Percentiles rank a stretch among this genome's conserved stretches.
phyloP scores from a whole-genome alignment of 768 basidiomycete species.

The Pulveroboletus sp. region DNA sequence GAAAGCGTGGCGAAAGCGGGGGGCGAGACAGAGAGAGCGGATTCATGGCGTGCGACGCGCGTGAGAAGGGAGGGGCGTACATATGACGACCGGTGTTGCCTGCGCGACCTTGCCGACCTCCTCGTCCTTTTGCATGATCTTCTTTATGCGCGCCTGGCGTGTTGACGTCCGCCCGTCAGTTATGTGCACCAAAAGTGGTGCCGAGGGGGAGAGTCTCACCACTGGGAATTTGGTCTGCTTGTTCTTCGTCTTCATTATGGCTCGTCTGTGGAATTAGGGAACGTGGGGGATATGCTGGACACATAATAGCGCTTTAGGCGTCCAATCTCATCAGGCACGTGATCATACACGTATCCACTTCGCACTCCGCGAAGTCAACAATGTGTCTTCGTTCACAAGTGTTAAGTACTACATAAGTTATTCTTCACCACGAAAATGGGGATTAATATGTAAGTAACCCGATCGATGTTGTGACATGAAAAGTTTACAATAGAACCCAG shows the following conservation, averaged over 20 bases:
- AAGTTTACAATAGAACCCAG: too few relatives aligned
- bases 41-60: constrained; percentile 14
- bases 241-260: constrained; percentile 80
- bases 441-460: too few relatives aligned
- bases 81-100: constrained; percentile 94
- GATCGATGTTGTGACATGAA: too few relatives aligned
- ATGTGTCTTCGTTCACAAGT: too few relatives aligned
- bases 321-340: constrained; percentile 27
- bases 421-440: too few relatives aligned
- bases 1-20: neutral
- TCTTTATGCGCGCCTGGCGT: constrained; percentile 89
- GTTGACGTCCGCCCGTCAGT: constrained; percentile 11
- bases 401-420: too few relatives aligned
- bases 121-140: constrained; percentile 99
- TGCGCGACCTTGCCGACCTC: constrained; percentile 98
- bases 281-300: constrained; percentile 1
- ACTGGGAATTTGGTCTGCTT: constrained; percentile 91
- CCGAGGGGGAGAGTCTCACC: constrained; percentile 40
- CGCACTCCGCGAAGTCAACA: too few relatives aligned
- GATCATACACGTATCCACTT: constrained; percentile 3
- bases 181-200: neutral
- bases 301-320: constrained; percentile 9
- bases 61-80: constrained; percentile 47
- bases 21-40: neutral
- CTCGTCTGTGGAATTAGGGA: neutral